phyloP scores from a whole-genome alignment of 345 rosid genomes.

The Carallia brachiata region DNA sequence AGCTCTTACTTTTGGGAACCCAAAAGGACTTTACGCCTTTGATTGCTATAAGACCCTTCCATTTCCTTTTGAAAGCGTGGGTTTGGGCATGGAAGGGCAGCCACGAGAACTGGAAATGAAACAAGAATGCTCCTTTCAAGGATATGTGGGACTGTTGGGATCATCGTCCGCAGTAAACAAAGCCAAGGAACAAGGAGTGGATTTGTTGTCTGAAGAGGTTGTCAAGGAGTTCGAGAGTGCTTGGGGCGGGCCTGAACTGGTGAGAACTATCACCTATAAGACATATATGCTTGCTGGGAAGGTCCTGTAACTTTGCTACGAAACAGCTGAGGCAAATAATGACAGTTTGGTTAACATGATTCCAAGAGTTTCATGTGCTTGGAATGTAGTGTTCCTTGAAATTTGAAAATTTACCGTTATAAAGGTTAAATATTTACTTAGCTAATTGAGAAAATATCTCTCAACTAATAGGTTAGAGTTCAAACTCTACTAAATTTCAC shows the following conservation, averaged over 20 bases:
- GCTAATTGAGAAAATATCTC: no score
- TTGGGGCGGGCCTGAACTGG: constrained; percentile 54
- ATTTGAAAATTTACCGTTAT: no score
- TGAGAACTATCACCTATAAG: constrained; percentile 42
- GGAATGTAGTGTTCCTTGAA: no score
- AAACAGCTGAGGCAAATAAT: no score
- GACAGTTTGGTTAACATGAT: no score
- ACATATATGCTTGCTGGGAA: constrained; percentile 63
- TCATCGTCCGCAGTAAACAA: constrained; percentile 46
- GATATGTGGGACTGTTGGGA: constrained; percentile 39
- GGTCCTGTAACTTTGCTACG: constrained; percentile 5
- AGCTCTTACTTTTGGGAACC: constrained; percentile 39
- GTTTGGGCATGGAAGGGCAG: constrained; percentile 54
- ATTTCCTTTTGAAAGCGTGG: constrained; percentile 57
- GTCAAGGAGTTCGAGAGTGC: constrained; percentile 51
- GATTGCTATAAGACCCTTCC: constrained; percentile 51
- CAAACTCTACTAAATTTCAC: no score
- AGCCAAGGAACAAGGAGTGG: constrained; percentile 59
- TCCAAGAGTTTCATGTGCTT: no score
- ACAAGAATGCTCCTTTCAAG: constrained; percentile 47
- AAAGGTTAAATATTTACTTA: no score
- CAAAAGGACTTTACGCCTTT: constrained; percentile 22
- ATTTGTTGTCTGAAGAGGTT: constrained; percentile 45
- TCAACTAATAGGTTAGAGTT: no score
- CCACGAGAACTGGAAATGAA: constrained; percentile 50